Evolutionary conservation across 768 basidiomycete species (phyloP), one percentile per base, ranked within the genome.

Genomic region (Suillus plorans): DNA sequence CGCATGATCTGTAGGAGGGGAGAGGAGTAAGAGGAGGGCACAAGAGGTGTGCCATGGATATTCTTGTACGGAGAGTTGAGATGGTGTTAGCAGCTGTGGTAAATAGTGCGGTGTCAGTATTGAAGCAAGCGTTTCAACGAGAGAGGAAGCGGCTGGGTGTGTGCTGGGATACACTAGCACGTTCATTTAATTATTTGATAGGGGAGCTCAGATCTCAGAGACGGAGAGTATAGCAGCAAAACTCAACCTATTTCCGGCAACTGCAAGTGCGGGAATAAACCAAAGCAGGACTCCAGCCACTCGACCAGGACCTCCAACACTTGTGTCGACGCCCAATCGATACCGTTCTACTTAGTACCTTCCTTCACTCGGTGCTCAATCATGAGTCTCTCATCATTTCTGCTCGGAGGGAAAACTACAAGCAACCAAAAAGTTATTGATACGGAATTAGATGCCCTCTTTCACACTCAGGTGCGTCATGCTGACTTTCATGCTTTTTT

Each of bases 11-110:
- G 80, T 73, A 10, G 75, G 83, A 22, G 57, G 84, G 84, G 63
- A 87, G 82, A n/a, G 92, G 87, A 97, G 78, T 59, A 95, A 89
- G 20, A 98, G 84, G 2, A 97, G 80, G 3, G 89, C 89, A 72
- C 94, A 96, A 12, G 84, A 82, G 7, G 79, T 71, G 44, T 85
- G 74, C 96, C 95, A 98, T 22, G 95, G 95, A 53, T 89, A 87
- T 1, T 83, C 79, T 12, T 80, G 89, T 0, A 82, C 78, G 1
- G 81, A 76, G 6, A 98, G 78, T 2, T 84, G 73, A 47, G 84
- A 77, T 13, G 82, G 81, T 0, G 86, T 79, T 60, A 95, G 81
- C 18, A 86, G 75, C 65, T 93, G 92, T 50, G 97, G 87, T 14
- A 91, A 86, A 74, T 95, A 96, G 73, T 89, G 83, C 0, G 93